Conservation (phyloP, 441 rosid species). For the Eruca vesicaria region DNA sequence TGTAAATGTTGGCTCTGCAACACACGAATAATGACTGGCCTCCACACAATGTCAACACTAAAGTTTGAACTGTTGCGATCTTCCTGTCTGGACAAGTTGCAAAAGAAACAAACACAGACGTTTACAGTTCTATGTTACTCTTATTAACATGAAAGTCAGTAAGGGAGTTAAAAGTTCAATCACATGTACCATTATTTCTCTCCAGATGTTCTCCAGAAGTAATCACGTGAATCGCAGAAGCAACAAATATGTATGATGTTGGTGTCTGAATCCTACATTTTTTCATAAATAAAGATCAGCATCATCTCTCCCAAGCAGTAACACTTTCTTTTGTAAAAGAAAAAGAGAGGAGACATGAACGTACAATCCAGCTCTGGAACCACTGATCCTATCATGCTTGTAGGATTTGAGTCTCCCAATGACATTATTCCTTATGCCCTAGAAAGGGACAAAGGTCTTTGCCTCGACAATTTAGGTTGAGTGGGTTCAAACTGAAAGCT, state of each 20-base stretch:
- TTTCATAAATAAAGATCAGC: conserved; percentile 3
- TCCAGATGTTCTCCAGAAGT: conserved; percentile 70
- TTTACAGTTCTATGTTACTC: not conserved
- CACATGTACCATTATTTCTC: conserved; percentile 52
- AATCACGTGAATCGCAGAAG: conserved; percentile 66
- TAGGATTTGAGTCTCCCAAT: conserved; percentile 55
- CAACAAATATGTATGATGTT: conserved; percentile 68
- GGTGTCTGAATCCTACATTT: conserved; percentile 58
- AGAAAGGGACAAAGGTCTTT: conserved; percentile 63
- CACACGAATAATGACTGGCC: conserved; percentile 65
- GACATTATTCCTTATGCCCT: conserved; percentile 60
- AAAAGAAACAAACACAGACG: conserved; percentile 20
- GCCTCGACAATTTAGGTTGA: conserved; percentile 38
- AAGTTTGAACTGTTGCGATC: conserved; percentile 62
- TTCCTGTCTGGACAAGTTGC: conserved; percentile 47
- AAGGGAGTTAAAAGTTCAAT: not conserved
- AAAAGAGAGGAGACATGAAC: not conserved
- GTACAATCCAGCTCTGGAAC: conserved; percentile 58
- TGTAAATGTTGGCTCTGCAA: conserved; percentile 77
- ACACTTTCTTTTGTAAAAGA: not conserved
- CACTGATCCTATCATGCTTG: conserved; percentile 67
- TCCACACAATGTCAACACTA: conserved; percentile 71
- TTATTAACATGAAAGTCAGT: not conserved
- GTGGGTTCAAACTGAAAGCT: not conserved
- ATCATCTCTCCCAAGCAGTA: conserved; percentile 10